Evolutionary conservation across 208 protist species (phyloP).

Genomic region (Naegleria fowleri): DNA sequence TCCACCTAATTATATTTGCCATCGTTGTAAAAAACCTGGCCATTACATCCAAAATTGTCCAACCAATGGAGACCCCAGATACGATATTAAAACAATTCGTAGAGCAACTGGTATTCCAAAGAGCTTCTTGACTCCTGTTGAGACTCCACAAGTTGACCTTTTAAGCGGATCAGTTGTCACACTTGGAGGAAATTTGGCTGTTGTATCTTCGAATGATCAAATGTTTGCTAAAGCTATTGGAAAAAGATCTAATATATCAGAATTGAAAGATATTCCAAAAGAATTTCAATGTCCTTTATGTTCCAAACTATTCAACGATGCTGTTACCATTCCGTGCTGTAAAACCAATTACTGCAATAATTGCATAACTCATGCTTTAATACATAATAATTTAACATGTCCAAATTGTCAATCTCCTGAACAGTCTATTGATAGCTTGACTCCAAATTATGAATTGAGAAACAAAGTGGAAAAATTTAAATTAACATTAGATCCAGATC

Average conservation of each 20-base stretch:
- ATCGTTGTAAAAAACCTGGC: slow-evolving; percentile 46
- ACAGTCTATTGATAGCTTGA: neutral
- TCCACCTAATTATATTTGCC: slow-evolving; percentile 46
- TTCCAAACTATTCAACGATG: slow-evolving; percentile 29
- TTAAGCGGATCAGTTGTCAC: neutral
- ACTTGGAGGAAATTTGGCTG: neutral
- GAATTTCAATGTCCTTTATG: slow-evolving; percentile 44
- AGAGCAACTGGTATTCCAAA: slow-evolving; percentile 48
- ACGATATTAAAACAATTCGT: slow-evolving; percentile 43
- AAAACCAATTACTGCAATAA: slow-evolving; percentile 42
- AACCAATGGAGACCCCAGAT: slow-evolving; percentile 48
- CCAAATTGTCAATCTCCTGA: neutral
- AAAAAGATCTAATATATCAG: neutral
- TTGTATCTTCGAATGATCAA: neutral
- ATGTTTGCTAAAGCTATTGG: slow-evolving; percentile 10
- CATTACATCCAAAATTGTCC: slow-evolving; percentile 54
- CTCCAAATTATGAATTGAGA: slow-evolving; percentile 4
- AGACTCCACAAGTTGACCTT: neutral
- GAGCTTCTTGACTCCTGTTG: slow-evolving; percentile 44
- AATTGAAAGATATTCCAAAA: slow-evolving; percentile 25
- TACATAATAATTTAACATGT: neutral
- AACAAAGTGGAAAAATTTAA: neutral
- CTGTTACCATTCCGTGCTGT: slow-evolving; percentile 46
- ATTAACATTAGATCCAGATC: neutral
- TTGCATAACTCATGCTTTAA: slow-evolving; percentile 34